Conservation (phyloP, 495 filamentous ascomycete species). For the Hyphodiscus hymeniophilus region DNA sequence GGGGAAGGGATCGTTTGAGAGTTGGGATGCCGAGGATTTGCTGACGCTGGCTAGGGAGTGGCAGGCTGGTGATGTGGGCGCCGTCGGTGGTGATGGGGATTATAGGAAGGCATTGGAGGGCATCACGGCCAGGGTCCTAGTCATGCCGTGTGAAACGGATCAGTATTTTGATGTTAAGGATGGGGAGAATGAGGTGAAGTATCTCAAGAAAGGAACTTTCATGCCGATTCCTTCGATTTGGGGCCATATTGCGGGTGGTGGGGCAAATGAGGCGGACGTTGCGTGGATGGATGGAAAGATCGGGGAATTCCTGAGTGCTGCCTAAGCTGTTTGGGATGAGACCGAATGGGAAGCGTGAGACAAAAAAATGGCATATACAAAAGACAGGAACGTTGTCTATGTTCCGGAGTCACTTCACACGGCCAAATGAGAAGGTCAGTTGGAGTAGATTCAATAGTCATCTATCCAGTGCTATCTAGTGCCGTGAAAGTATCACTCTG, state of each 20-base stretch:
- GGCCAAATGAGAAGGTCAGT: neutral
- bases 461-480: slow-evolving; percentile 13
- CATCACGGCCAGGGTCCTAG: slow-evolving; percentile 31
- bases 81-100: slow-evolving; percentile 26
- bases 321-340: neutral
- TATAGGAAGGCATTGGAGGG: slow-evolving; percentile 29
- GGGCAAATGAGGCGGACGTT: slow-evolving; percentile 31
- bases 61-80: slow-evolving; percentile 36
- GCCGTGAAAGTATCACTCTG: slow-evolving; percentile 1
- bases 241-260: slow-evolving; percentile 40
- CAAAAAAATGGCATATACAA: too few species aligned
- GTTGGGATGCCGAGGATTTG: slow-evolving; percentile 37
- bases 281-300: slow-evolving; percentile 29
- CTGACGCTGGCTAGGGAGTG: slow-evolving; percentile 34
- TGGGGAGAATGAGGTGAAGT: slow-evolving; percentile 32
- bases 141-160: slow-evolving; percentile 39
- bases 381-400: too few species aligned
- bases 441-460: slow-evolving; percentile 21
- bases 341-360: too few species aligned
- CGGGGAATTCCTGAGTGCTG: slow-evolving; percentile 16
- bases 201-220: slow-evolving; percentile 30
- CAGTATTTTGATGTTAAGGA: slow-evolving; percentile 37
- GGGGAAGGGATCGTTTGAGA: slow-evolving; percentile 24
- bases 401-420: neutral
- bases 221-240: slow-evolving; percentile 34